Evolutionary conservation across 2,329 filamentous ascomycete genomes (phyloP).

Genomic region (Claviceps digitariae): DNA sequence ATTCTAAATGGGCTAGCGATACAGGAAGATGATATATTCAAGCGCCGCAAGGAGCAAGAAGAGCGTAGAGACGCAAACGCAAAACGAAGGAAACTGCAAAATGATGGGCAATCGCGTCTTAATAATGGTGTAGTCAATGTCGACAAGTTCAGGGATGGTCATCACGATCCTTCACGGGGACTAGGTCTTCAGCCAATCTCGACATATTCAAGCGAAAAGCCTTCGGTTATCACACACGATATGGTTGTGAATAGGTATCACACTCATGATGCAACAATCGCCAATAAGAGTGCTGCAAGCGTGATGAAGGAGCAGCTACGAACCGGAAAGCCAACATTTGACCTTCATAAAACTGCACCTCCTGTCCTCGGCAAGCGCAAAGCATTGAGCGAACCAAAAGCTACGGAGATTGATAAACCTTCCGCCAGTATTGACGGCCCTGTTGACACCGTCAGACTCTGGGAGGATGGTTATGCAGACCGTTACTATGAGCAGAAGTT

Average conservation of each 20-base stretch:
- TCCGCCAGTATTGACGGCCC: constrained; percentile 35
- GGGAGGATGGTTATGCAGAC: constrained; percentile 92
- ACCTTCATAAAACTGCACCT: constrained; percentile 21
- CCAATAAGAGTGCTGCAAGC: constrained; percentile 91
- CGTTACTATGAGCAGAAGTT: constrained; percentile 98
- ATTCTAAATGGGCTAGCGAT: constrained; percentile 81
- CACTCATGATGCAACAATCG: constrained; percentile 55
- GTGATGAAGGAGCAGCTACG: constrained; percentile 72
- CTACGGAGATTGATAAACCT: neutral
- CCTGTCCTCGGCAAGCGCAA: constrained; percentile 64
- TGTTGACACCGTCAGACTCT: constrained; percentile 72
- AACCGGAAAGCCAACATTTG: constrained; percentile 14
- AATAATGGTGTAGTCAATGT: neutral
- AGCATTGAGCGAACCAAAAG: constrained; percentile 27
- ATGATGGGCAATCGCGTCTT: constrained; percentile 27
- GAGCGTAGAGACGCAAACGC: constrained; percentile 68
- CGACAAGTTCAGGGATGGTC: constrained; percentile 16
- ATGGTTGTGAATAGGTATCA: constrained; percentile 68
- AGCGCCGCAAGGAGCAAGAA: constrained; percentile 71
- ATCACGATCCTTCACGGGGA: constrained; percentile 20
- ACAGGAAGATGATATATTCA: constrained; percentile 90
- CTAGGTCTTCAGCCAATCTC: constrained; percentile 25
- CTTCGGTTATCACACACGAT: constrained; percentile 62
- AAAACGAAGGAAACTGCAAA: constrained; percentile 64
- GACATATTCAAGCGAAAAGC: constrained; percentile 38